Base-by-base conservation (phyloP, 1,284 basidiomycete genomes). In the Rhizoctonia solani region DNA sequence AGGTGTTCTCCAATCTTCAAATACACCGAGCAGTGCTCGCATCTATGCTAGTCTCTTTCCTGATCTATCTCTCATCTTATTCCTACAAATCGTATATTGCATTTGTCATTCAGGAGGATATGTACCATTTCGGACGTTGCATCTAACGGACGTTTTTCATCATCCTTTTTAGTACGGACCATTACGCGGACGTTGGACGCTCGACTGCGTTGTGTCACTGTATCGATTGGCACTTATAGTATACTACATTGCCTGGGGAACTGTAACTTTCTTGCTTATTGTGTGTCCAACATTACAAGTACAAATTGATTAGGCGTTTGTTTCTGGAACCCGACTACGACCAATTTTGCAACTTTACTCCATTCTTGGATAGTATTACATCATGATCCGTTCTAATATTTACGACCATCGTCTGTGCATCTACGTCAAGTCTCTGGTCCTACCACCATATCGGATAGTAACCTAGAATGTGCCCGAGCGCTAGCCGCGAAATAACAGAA, bases 181-280 rank as follows among this genome's bases (percentile, higher is more conserved):
- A 47, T 63, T 30, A 63, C 59, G 59, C 59, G 59, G 59, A 63
- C 59, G 19, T 56, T 56, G 54, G 32, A 42, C 25, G 34, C 25
- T 55, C 54, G 37, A 42, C 55, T 44, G 39, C 42, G 55, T 46
- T 58, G 55, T 65, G 61, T 53, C 46, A 25, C 61, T 65, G 61
- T 65, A 65, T 65, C 61, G 61, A 53, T 30, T 65, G 61, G 61
- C 61, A 65, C 46, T 65, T 65, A 65, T 65, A 59, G 9, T 44
- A 54, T 54, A 65, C 49, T 50, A 65, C n/a, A n/a, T n/a, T n/a
- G n/a, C 42, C 44, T 23, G 49, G 59, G 30, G 52, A 19, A n/a
- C 4, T 14, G 25, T 25, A 44, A 23, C 52, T 8, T 25, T 58
- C 49, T 25, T 9, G 8, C 19, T 46, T 46, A 21, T 21, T 46